Base-by-base conservation (phyloP, 176 grass and related monocot genomes). In the Melocanna baccifera region DNA sequence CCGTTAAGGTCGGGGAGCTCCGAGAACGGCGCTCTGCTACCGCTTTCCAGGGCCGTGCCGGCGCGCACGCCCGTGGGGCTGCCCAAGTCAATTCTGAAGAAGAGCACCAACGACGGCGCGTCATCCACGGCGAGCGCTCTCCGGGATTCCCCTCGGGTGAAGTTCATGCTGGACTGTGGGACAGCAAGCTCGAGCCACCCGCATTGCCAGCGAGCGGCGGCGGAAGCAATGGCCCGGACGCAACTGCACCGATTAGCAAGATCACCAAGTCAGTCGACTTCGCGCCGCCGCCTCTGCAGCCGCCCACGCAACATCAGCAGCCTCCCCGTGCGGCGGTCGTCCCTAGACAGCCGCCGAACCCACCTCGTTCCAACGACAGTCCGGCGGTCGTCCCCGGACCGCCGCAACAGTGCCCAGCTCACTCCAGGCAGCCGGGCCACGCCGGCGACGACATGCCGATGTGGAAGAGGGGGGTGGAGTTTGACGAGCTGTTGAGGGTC, bases 51-150 rank as follows among this genome's bases (percentile, higher is more conserved):
- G 73, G 83, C 89, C 7, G 14, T 52, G 42, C 86, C 84, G 19
- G 32, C 57, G 58, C 93, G 83, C 7, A 18, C 77, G 9, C 15
- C 75, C 51, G 10, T 58, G 6, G 86, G 83, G 15, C 83, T 65
- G 56, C 87, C 90, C 9, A 95, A 94, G 85, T 96, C 93, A 1
- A 95, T 95, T 62, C 83, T 95, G 11, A 99, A 99, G 80, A 94
- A 93, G 84, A 83, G 81, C 50, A 75, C 42, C 10, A 89, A 94
- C 0, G 96, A 93, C 1, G 79, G 80, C 0, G 70, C 66, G 9
- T 26, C 77, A 15, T 23, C 52, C 3, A 18, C 53, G 5, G 76
- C 72, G 1, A 42, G 68, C 42, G 39, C 73, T 2, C 30, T 71
- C 28, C 75, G 91, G 9, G 90, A 93, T 9, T 75, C 55, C 4